These are phyloP conservation scores for Nemania sp. DNA, from an alignment of 2,329 filamentous ascomycete genomes.

Conservation along the genomic window DNA sequence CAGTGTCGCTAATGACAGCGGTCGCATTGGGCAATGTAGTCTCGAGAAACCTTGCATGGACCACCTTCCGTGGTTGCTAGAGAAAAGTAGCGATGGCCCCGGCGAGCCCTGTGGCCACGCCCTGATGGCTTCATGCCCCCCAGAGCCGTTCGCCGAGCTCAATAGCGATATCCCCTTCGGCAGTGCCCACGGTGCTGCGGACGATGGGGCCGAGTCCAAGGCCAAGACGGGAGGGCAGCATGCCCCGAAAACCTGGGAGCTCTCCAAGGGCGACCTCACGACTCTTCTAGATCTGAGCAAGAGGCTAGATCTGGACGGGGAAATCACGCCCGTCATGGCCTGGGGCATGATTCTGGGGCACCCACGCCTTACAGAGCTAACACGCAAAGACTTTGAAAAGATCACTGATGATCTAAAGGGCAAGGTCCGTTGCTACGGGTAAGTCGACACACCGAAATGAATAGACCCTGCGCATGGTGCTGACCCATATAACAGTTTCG, in stretches of 20 bases:
- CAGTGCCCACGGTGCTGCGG: slow-evolving; percentile 40
- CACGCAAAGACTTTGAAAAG: slow-evolving; percentile 68
- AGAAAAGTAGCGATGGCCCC: slow-evolving; percentile 61
- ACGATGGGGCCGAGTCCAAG: slow-evolving; percentile 46
- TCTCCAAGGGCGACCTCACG: slow-evolving; percentile 74
- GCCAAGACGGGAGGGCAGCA: slow-evolving; percentile 42
- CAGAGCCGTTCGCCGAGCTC: slow-evolving; percentile 61
- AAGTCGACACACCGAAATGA: slow-evolving; percentile 41
- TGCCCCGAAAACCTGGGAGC: slow-evolving; percentile 76
- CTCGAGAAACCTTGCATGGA: slow-evolving; percentile 94
- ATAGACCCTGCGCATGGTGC: background rate
- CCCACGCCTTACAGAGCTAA: slow-evolving; percentile 69
- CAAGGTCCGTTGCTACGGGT: slow-evolving; percentile 94
- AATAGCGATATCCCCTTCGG: slow-evolving; percentile 59
- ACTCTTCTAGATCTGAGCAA: slow-evolving; percentile 85
- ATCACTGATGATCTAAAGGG: slow-evolving; percentile 74
- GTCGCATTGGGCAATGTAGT: slow-evolving; percentile 55
- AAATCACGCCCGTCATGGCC: slow-evolving; percentile 95
- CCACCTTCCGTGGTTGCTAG: slow-evolving; percentile 80
- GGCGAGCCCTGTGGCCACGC: slow-evolving; percentile 82
- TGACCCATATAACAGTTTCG: slow-evolving; percentile 52
- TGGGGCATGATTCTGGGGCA: slow-evolving; percentile 81
- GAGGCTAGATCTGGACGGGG: slow-evolving; percentile 80
- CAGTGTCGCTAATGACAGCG: slow-evolving; percentile 51
- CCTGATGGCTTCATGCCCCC: slow-evolving; percentile 89